Evolutionary conservation across 352 stramenopile species (phyloP), one percentile per base, ranked within the genome.

Genomic region (Phytophthora melonis): DNA sequence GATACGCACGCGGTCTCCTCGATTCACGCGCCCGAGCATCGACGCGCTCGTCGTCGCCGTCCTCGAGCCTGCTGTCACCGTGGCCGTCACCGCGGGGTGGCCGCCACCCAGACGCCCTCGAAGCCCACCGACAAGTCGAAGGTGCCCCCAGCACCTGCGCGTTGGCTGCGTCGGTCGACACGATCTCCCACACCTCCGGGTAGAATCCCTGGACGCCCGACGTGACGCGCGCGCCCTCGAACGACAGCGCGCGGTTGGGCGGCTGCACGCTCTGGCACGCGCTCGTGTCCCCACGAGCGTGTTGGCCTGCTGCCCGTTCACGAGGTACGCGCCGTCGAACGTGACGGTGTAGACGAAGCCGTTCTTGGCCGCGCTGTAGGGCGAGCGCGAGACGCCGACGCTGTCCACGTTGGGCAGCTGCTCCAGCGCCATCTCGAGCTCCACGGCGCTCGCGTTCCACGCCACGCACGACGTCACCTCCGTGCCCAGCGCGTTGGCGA

Each of bases 41-140:
- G 86, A 83, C 0, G 14, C 55, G 3, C 2, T 74, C 8, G 87
- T 93, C 0, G 67, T 70, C 0, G 73, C 86, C 3, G 73, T 85
- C 27, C 81, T 87, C 3, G 84, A 91, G 0, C 89, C 89, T 21
- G 89, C 72, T 3, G 57, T 56, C 25, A 95, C 67, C 0, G 65
- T 86, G 13, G 77, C 84, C 11, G 65, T 90, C 19, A 84, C 63
- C 9, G 3, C n/a, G 78, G 72, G 53, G 77, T 75, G 3, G 60
- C 52, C 0, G 18, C 23, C 43, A 57, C 21, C 87, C 87, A 93
- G 14, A 78, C 63, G 16, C 86, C 87, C 68, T 91, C 74, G 70
- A 92, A 95, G 6, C 85, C 89, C 13, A 95, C 66, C 0, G 89
- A 95, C 23, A 95, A 39, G 41, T 93, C 87, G 43, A 95, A 93